Evolutionary conservation across 2,329 filamentous ascomycete genomes (phyloP).

Genomic region (Venturia aucupariae): DNA sequence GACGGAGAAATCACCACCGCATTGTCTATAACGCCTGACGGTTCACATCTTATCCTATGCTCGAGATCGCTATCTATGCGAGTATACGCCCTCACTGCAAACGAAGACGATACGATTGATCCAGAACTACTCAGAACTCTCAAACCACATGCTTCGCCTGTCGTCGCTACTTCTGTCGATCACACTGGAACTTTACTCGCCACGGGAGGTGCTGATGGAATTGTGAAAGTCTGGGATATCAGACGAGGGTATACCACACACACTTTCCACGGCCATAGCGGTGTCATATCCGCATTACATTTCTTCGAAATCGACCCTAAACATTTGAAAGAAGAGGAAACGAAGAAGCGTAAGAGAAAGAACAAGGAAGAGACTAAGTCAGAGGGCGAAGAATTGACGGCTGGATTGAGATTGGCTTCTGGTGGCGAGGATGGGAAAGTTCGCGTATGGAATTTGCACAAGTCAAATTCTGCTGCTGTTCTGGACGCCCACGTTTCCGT

Average conservation of each 20-base stretch:
- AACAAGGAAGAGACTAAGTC: constrained; percentile 31
- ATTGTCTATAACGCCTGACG: constrained; percentile 70
- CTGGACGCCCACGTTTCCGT: constrained; percentile 92
- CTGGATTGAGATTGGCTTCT: constrained; percentile 71
- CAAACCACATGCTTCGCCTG: constrained; percentile 84
- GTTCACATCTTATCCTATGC: constrained; percentile 79
- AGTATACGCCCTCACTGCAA: constrained; percentile 65
- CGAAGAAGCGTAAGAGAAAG: constrained; percentile 37
- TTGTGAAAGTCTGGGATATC: constrained; percentile 96
- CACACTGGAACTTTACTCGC: constrained; percentile 81
- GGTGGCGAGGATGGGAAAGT: constrained; percentile 93
- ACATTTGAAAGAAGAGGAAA: constrained; percentile 23
- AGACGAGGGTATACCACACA: constrained; percentile 83
- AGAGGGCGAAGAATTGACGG: constrained; percentile 39
- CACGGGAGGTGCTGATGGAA: constrained; percentile 85
- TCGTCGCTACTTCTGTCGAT: constrained; percentile 78
- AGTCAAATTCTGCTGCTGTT: constrained; percentile 64
- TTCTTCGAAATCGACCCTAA: constrained; percentile 67
- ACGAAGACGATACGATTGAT: constrained; percentile 49
- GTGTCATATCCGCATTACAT: constrained; percentile 78
- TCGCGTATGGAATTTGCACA: constrained; percentile 83
- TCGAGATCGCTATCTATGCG: constrained; percentile 95
- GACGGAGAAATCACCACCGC: constrained; percentile 66
- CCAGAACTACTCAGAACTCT: constrained; percentile 65
- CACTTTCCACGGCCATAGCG: constrained; percentile 87